Evolutionary conservation across 2,329 filamentous ascomycete genomes (phyloP).

Genomic region (Polytolypa hystricis): DNA sequence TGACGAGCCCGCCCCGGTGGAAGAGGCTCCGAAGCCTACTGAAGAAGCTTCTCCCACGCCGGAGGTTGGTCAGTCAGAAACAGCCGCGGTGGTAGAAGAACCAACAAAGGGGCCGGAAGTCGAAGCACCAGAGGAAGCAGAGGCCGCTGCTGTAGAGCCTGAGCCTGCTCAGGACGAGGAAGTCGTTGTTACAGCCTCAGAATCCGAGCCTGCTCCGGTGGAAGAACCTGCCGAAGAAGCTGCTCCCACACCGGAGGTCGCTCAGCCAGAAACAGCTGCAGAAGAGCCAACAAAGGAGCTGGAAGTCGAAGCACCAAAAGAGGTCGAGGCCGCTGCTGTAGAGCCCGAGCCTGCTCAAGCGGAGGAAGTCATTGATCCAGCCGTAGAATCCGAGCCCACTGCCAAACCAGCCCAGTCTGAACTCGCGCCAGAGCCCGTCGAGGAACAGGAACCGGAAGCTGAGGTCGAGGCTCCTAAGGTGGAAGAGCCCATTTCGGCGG

Average conservation of each 20-base stretch:
- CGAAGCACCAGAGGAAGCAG: neutral
- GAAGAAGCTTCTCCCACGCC: neutral
- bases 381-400: too few relatives aligned
- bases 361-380: too few relatives aligned
- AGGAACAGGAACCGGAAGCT: neutral
- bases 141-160: slow-evolving; percentile 6
- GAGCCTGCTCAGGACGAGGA: neutral
- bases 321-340: slow-evolving; percentile 4
- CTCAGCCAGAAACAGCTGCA: slow-evolving; percentile 2
- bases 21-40: neutral
- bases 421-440: neutral
- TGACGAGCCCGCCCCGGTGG: too few relatives aligned
- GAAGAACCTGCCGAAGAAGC: slow-evolving; percentile 6
- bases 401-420: too few relatives aligned
- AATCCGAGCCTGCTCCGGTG: too few relatives aligned
- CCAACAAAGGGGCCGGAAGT: neutral
- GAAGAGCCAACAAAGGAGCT: slow-evolving; percentile 6
- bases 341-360: slow-evolving; percentile 2
- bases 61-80: neutral
- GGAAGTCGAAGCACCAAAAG: slow-evolving; percentile 5
- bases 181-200: too few relatives aligned
- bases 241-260: neutral
- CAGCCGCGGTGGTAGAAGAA: neutral
- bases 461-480: slow-evolving; percentile 2
- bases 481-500: too few relatives aligned